Base-by-base conservation (phyloP, 1,284 basidiomycete genomes). In the Calocybe gambosa region DNA sequence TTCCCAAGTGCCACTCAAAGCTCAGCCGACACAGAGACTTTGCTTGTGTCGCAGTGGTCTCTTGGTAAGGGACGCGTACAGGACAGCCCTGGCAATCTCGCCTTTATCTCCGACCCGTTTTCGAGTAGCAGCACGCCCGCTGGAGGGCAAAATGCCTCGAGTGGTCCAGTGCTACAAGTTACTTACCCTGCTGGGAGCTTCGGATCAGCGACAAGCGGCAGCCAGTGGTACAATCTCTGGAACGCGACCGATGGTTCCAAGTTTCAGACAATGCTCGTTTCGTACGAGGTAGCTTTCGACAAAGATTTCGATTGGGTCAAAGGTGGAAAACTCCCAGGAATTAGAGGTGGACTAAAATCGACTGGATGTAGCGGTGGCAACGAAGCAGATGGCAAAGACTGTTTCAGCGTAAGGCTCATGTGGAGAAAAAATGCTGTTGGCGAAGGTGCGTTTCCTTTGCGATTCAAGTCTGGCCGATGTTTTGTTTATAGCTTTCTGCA, bases 251-350 rank as follows among this genome's bases (percentile, higher is more conserved):
- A 75, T 54, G 71, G 72, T 1, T 70, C 70, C 13, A 60, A 64
- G 13, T 83, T 84, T 57, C 66, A 77, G 52, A 75, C 78, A 18
- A 80, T 85, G 80, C 62, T 83, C 45, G 60, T 86, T 13, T 74
- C 78, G 7, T 89, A 88, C 61, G 84, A 88, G 57, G 66, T 88
- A 33, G 81, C 82, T 1, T 86, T 89, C 59, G 79, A 81, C 53
- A 43, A 64, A 1, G 65, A 63, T 48, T 87, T 85, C 57, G 69
- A 85, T 53, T 88, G 79, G 75, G 82, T 83, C n/a, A 74, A 77
- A 54, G 84, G 79, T 18, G 85, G 84, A 15, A 86, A 87, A 63
- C 67, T 87, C 6, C 84, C 85, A 1, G 85, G 84, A 3, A 59
- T 54, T 35, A 74, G 83, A 57, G 83, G 85, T 9, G 85, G 84